Base-by-base conservation (phyloP, 106 monocot genomes). In the Dioscorea alata region DNA sequence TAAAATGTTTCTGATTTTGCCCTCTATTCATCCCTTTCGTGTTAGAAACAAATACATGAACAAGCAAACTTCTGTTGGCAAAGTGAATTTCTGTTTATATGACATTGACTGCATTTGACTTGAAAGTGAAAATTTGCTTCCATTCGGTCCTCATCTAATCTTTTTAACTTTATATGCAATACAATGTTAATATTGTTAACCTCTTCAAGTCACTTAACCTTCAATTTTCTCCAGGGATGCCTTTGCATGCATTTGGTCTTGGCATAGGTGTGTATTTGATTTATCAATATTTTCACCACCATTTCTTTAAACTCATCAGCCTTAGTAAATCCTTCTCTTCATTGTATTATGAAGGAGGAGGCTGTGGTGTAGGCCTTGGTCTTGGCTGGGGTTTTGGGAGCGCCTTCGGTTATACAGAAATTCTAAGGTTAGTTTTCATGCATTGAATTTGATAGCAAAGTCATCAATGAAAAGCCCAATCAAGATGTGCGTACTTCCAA, bases 351-450 rank as follows among this genome's bases (percentile, higher is more conserved):
- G 68, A 79, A 96, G 96, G 96, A 25, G 96, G 96, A 72, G 91
- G 96, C 12, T 96, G 91, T 60, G 96, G 96, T 58, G 81, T 96
- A 20, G 96, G 96, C 18, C 69, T 96, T 56, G 96, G 96, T 60
- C 86, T 96, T 60, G 96, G 96, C 23, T 96, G 91, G 96, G 96
- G 96, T 48, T 96, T 92, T 62, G 96, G 95, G 31, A 96, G 64
- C 72, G 95, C 79, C 63, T 88, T 80, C 74, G 95, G 96, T 21
- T 80, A 32, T 96, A 96, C 65, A 72, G 83, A 60, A 76, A 74
- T 23, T 76, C 91, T 19, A 86, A 78, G 51, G 77, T 86, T 53
- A 72, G 31, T 16, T 92, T 91, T 70, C 74, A 89, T 48, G 96
- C 14, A 81, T 89, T 56, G 86, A 89, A 60, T 89, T 86, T 64